Percentiles rank a stretch among this genome's conserved stretches.
Evolutionary conservation across 257 asterid species (phyloP).

Genomic region (Hygrophila difformis): DNA sequence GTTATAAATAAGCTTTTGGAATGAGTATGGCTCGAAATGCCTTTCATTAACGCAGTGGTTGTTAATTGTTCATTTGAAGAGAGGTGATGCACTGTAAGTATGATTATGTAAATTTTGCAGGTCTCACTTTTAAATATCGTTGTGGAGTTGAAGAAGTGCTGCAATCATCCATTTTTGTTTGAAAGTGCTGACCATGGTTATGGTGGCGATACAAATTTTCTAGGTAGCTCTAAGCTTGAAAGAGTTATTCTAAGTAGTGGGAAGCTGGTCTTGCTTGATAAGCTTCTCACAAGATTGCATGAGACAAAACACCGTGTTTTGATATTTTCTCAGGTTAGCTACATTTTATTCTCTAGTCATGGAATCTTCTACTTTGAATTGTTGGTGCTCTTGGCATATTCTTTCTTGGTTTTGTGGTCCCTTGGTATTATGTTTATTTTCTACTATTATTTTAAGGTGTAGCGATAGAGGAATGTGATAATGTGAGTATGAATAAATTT

Average conservation of each 20-base stretch:
- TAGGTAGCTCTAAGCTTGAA: constrained; percentile 84
- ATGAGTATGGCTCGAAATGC: constrained; percentile 6
- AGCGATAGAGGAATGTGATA: too few relatives aligned
- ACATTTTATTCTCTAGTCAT: background rate
- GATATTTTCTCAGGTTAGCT: constrained; percentile 94
- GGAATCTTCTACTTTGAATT: constrained; percentile 1
- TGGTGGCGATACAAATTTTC: constrained; percentile 82
- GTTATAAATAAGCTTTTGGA: background rate
- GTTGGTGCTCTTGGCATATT: constrained; percentile 6
- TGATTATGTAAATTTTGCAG: constrained; percentile 29
- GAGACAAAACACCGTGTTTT: constrained; percentile 91
- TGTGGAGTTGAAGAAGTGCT: constrained; percentile 99
- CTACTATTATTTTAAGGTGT: too few relatives aligned
- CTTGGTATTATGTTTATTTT: too few relatives aligned
- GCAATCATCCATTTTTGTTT: constrained; percentile 97
- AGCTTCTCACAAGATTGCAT: constrained; percentile 77
- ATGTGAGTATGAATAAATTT: too few relatives aligned
- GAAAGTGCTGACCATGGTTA: constrained; percentile 99
- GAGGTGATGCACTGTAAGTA: background rate
- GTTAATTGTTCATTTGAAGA: constrained; percentile 4
- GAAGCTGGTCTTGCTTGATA: constrained; percentile 89
- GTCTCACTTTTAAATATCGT: constrained; percentile 97
- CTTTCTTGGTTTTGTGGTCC: too few relatives aligned
- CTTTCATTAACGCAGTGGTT: constrained; percentile 4
- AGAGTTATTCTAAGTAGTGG: constrained; percentile 92